Evolutionary conservation across 2,329 filamentous ascomycete genomes (phyloP).

Genomic region (Colletotrichum eremochloae): DNA sequence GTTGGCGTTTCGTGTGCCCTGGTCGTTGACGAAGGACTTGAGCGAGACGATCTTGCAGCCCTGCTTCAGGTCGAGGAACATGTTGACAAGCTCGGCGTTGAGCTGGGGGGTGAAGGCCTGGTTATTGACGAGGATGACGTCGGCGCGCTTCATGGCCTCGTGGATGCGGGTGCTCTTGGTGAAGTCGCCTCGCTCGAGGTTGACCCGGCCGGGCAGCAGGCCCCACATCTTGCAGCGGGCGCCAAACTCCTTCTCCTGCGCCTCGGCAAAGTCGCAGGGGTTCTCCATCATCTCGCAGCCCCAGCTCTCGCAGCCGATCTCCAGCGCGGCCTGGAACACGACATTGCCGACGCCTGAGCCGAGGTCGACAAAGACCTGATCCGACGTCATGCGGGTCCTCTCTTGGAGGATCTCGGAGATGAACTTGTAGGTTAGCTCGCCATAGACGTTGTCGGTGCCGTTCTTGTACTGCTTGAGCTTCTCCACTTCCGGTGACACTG

Average conservation of each 20-base stretch:
- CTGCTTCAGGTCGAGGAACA: slow-evolving; percentile 93
- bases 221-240: slow-evolving; percentile 93
- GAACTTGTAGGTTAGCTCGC: slow-evolving; percentile 89
- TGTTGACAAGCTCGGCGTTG: slow-evolving; percentile 86
- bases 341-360: slow-evolving; percentile 98
- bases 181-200: slow-evolving; percentile 87
- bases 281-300: slow-evolving; percentile 97
- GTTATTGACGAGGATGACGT: slow-evolving; percentile 98
- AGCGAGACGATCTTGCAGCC: slow-evolving; percentile 92
- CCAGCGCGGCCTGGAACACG: slow-evolving; percentile 90
- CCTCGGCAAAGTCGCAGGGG: slow-evolving; percentile 83
- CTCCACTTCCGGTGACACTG: slow-evolving; percentile 90
- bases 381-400: slow-evolving; percentile 81
- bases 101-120: slow-evolving; percentile 92
- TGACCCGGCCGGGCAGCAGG: slow-evolving; percentile 81
- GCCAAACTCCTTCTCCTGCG: slow-evolving; percentile 85
- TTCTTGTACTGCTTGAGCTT: slow-evolving; percentile 87
- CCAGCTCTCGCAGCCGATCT: slow-evolving; percentile 94
- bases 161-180: slow-evolving; percentile 78
- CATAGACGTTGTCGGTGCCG: slow-evolving; percentile 94
- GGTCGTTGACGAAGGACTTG: slow-evolving; percentile 89
- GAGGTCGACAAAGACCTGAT: slow-evolving; percentile 92
- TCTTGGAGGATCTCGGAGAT: slow-evolving; percentile 84
- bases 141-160: slow-evolving; percentile 82
- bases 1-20: slow-evolving; percentile 82